Percentiles rank a stretch among this genome's conserved stretches.
Evolutionary conservation across 1,139 yeast species (phyloP).

Genomic region (Nadsonia starkeyi-henricii): DNA sequence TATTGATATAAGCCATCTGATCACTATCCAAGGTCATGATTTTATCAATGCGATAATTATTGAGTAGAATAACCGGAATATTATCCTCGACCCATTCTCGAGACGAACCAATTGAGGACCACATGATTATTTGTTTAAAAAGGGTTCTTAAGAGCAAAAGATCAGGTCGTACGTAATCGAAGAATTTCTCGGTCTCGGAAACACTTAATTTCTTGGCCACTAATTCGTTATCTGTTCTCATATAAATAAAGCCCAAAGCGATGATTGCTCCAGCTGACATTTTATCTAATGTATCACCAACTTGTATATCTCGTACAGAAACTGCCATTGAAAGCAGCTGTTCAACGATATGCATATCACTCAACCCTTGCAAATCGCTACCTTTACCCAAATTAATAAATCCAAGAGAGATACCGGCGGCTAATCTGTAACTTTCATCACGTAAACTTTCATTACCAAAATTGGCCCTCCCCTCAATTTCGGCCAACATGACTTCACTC

Average conservation of each 20-base stretch:
- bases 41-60: slow-evolving; percentile 14
- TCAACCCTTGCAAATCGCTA: slow-evolving; percentile 42
- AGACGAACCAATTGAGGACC: slow-evolving; percentile 49
- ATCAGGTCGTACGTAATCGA: slow-evolving; percentile 75
- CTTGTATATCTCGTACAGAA: slow-evolving; percentile 56
- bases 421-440: slow-evolving; percentile 70
- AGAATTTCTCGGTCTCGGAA: slow-evolving; percentile 46
- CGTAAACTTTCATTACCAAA: slow-evolving; percentile 8
- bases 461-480: slow-evolving; percentile 13
- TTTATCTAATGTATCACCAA: slow-evolving; percentile 49
- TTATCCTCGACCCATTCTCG: slow-evolving; percentile 48
- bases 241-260: slow-evolving; percentile 61
- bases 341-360: slow-evolving; percentile 62
- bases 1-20: slow-evolving; percentile 47
- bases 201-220: slow-evolving; percentile 53
- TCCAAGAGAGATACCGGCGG: slow-evolving; percentile 85
- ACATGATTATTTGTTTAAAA: slow-evolving; percentile 58
- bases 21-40: slow-evolving; percentile 39
- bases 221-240: slow-evolving; percentile 47
- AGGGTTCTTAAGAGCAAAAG: slow-evolving; percentile 54
- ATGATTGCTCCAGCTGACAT: slow-evolving; percentile 71
- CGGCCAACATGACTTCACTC: slow-evolving; percentile 56
- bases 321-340: slow-evolving; percentile 46
- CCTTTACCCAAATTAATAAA: slow-evolving; percentile 78
- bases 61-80: slow-evolving; percentile 14